phyloP scores from a whole-genome alignment of 2,329 filamentous ascomycete genomes.

The Malbranchea cinnamomea region DNA sequence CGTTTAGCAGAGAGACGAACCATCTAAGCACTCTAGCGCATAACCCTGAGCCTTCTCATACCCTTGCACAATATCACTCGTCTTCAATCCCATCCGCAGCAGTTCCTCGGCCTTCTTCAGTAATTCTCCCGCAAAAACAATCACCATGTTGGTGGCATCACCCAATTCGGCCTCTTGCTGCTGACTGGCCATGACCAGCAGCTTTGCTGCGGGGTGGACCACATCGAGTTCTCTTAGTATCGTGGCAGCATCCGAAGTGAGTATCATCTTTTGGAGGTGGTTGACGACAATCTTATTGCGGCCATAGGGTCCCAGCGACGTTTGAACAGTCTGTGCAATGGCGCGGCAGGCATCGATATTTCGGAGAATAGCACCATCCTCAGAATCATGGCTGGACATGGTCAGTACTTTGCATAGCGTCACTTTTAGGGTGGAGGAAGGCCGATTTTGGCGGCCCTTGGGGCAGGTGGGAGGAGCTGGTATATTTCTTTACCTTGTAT shows the following conservation, averaged over 20 bases:
- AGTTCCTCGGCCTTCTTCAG: slow-evolving; percentile 95
- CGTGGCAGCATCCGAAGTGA: slow-evolving; percentile 94
- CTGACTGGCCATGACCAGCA: slow-evolving; percentile 96
- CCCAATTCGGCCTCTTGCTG: slow-evolving; percentile 99
- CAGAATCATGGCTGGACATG: slow-evolving; percentile 77
- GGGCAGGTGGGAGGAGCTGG: slow-evolving; percentile 9
- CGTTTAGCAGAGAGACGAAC: slow-evolving; percentile 23
- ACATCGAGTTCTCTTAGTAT: slow-evolving; percentile 96
- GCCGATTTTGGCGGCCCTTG: slow-evolving; percentile 4
- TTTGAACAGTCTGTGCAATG: slow-evolving; percentile 91
- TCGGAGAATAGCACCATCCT: slow-evolving; percentile 95
- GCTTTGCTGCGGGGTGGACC: slow-evolving; percentile 92
- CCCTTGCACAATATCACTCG: slow-evolving; percentile 89
- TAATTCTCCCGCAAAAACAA: slow-evolving; percentile 86
- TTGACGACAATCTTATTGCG: slow-evolving; percentile 99
- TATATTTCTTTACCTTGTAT: slow-evolving; percentile 61
- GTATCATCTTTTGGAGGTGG: slow-evolving; percentile 98
- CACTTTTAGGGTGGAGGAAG: slow-evolving; percentile 8
- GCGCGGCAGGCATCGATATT: slow-evolving; percentile 98
- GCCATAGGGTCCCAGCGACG: slow-evolving; percentile 89
- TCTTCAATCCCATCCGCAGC: slow-evolving; percentile 91
- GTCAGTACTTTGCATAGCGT: slow-evolving; percentile 7
- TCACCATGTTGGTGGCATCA: slow-evolving; percentile 94
- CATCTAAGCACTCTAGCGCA: slow-evolving; percentile 69
- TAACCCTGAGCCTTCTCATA: slow-evolving; percentile 91